Conservation (phyloP, 768 basidiomycete species). For the Podaxis carcinomalis region DNA sequence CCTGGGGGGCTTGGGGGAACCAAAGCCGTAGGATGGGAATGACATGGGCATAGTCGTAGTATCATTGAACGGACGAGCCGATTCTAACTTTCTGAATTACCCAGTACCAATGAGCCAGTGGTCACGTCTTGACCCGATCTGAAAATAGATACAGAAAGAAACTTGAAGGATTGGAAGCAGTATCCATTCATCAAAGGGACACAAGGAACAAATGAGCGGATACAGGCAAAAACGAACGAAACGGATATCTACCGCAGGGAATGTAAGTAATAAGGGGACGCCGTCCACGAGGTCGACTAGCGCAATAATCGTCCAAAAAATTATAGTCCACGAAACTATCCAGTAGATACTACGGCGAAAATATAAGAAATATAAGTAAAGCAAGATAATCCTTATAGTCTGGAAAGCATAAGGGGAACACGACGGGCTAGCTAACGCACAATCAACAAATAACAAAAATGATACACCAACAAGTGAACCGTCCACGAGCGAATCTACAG, state of each 20-base stretch:
- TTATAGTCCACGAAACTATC: conserved; percentile 1
- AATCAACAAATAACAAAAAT: conserved; percentile 3
- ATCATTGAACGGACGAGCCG: too few species aligned
- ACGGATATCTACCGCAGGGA: not conserved
- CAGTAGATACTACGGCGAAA: conserved; percentile 6
- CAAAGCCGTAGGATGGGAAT: too few species aligned
- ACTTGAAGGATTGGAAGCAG: not conserved
- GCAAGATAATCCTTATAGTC: conserved; percentile 2
- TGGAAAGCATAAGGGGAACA: not conserved
- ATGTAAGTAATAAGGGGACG: not conserved
- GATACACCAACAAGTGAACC: conserved; percentile 10
- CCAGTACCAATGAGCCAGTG: not conserved
- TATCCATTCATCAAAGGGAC: not conserved
- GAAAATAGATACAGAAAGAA: not conserved
- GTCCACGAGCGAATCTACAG: conserved; percentile 11
- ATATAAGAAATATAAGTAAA: conserved; percentile 11
- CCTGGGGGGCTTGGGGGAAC: too few species aligned
- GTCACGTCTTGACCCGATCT: not conserved
- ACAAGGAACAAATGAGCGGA: not conserved
- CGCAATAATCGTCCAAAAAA: conserved; percentile 4
- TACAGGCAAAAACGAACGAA: not conserved
- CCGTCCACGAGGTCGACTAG: not conserved
- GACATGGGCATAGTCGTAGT: too few species aligned
- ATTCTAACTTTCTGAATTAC: not conserved
- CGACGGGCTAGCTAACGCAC: not conserved